A percentile compares a stretch with the other conserved stretches of the same genome.
Conservation (phyloP, 2,329 filamentous ascomycete species). For the Aspergillus sp. region DNA sequence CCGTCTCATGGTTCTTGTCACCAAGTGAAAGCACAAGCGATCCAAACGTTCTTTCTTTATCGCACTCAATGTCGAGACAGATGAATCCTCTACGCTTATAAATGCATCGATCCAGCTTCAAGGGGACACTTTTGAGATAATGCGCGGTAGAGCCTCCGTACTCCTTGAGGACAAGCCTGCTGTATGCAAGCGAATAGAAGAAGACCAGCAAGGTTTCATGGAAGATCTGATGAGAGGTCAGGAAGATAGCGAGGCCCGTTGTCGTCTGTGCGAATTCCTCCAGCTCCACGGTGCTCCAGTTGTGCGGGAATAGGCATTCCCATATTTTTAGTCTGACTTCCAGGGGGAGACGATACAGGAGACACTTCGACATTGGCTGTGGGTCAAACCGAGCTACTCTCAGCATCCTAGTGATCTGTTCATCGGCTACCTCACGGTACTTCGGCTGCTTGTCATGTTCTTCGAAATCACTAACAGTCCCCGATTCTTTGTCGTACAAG, state of each 20-base stretch:
- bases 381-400: not conserved
- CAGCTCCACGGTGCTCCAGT: slow-evolving; percentile 15
- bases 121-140: slow-evolving; percentile 15
- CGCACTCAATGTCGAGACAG: slow-evolving; percentile 8
- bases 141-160: slow-evolving; percentile 15
- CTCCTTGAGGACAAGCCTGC: slow-evolving; percentile 15
- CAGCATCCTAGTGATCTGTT: slow-evolving; percentile 12
- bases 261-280: slow-evolving; percentile 10
- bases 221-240: slow-evolving; percentile 20
- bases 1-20: slow-evolving; percentile 10
- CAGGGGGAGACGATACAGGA: slow-evolving; percentile 19
- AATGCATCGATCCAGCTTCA: slow-evolving; percentile 13
- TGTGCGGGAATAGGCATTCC: slow-evolving; percentile 14
- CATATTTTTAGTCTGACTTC: slow-evolving; percentile 17
- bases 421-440: slow-evolving; percentile 8
- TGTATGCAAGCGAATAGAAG: slow-evolving; percentile 19
- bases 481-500: slow-evolving; percentile 1
- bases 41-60: slow-evolving; percentile 13
- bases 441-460: slow-evolving; percentile 7
- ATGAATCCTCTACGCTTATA: slow-evolving; percentile 6
- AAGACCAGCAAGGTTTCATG: slow-evolving; percentile 22
- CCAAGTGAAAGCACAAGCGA: slow-evolving; percentile 19
- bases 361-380: slow-evolving; percentile 12
- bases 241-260: slow-evolving; percentile 18
- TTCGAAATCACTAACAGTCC: slow-evolving; percentile 1